phyloP scores from a whole-genome alignment of 2,329 filamentous ascomycete genomes.

The Botrytis pseudocinerea region DNA sequence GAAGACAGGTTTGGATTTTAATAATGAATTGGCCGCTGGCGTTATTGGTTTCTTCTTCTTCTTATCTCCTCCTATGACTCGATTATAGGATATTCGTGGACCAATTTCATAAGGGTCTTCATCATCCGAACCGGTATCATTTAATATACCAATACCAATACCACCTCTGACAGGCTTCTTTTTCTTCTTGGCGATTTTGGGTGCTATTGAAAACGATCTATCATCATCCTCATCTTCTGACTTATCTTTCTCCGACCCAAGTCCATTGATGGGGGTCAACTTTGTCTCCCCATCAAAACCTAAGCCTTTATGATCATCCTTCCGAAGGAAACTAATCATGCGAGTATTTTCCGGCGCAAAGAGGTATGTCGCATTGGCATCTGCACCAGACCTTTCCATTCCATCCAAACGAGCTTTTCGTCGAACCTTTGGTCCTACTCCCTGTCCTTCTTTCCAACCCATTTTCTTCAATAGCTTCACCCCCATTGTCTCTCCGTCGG shows the following conservation, averaged over 20 bases:
- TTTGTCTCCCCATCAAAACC: constrained; percentile 63
- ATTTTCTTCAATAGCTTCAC: constrained; percentile 82
- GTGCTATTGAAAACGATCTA: constrained; percentile 28
- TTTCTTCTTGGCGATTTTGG: constrained; percentile 48
- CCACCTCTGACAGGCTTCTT: constrained; percentile 57
- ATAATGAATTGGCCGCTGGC: constrained; percentile 60
- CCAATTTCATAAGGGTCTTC: constrained; percentile 93
- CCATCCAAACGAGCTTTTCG: constrained; percentile 70
- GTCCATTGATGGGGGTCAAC: constrained; percentile 44
- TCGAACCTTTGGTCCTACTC: constrained; percentile 82
- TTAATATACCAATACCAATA: constrained; percentile 85
- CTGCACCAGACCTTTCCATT: constrained; percentile 34
- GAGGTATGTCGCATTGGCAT: constrained; percentile 56
- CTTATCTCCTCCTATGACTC: constrained; percentile 77
- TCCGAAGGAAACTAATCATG: constrained; percentile 66
- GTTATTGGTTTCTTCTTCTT: constrained; percentile 68
- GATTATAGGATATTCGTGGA: constrained; percentile 85
- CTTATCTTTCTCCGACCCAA: constrained; percentile 38
- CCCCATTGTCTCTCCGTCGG: constrained; percentile 81
- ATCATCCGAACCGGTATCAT: constrained; percentile 92
- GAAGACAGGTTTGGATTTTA: constrained; percentile 71
- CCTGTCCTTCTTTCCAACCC: constrained; percentile 95
- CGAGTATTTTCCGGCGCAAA: constrained; percentile 82
- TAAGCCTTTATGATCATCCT: constrained; percentile 69
- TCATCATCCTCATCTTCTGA: constrained; percentile 51